Base-by-base conservation (phyloP, 1,284 basidiomycete species). In the Cerioporus squamosus region DNA sequence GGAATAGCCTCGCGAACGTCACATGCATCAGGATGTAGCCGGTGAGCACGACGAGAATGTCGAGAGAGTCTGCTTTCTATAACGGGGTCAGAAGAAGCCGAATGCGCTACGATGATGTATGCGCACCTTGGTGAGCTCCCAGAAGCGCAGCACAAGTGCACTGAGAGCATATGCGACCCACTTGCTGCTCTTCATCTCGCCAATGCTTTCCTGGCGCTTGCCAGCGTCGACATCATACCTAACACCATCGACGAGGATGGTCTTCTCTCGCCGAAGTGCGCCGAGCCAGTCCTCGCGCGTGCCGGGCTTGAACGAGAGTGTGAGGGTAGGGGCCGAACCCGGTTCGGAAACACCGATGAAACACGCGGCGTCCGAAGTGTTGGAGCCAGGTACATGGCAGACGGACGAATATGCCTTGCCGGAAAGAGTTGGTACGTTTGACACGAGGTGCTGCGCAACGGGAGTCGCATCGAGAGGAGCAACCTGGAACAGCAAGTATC, bases 11-110 rank as follows among this genome's bases (percentile, higher is more conserved):
- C 74, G 95, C 88, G 77, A 99, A 98, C 1, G 96, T 97, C 26
- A 82, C 82, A 77, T 98, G 96, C 97, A 99, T 99, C 57, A 98
- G 81, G 51, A 97, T 76, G 75, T 99, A 99, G 26, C 96, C 97
- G 5, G 91, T 84, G n/a, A 98, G 85, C 69, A 99, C 94, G 66
- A 98, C 89, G 54, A 97, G 82, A 70, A 99, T 98, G 75, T 99
- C 97, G 22, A 97, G 86, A 3, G 94, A 95, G 76, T 98, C 94
- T 24, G 97, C 95, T 78, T 94, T 94, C 86, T 92, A 55, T 42
- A 39, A 38, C 14, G 23, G 46, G 51, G 5, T 48, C 38, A 59
- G 42, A 54, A 36, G 51, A 39, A 7, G 44, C 47, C 53, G 49
- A 45, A 24, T n/a, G 29, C 33, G 2, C 12, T 17, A 8, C 53